Percentiles rank a stretch among this genome's conserved stretches.
These are phyloP conservation scores for Mycosarcoma mackinlayi DNA, from an alignment of 1,284 basidiomycete species.

Conservation along the genomic window DNA sequence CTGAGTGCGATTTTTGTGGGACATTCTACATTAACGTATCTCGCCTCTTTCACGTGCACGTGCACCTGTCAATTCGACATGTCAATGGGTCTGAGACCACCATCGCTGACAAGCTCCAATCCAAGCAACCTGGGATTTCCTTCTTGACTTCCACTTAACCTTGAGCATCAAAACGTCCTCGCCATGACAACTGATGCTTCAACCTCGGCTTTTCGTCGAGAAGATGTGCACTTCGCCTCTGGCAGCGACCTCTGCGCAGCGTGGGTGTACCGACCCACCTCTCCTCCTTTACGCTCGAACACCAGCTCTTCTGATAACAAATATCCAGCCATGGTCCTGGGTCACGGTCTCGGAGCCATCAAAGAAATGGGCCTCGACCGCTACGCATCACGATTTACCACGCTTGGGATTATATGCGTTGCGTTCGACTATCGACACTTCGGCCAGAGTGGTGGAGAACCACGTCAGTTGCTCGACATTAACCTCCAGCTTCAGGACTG, in stretches of 20 bases:
- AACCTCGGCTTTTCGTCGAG: slow-evolving; percentile 20
- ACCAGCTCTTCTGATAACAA: not conserved
- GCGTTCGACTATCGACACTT: slow-evolving; percentile 59
- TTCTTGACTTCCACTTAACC: no score
- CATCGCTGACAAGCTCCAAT: no score
- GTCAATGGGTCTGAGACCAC: no score
- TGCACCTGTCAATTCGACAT: no score
- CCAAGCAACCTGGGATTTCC: no score
- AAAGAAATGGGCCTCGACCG: slow-evolving; percentile 56
- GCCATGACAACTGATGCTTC: slow-evolving; percentile 26
- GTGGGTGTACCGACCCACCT: slow-evolving; percentile 46
- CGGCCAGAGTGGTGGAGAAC: slow-evolving; percentile 41
- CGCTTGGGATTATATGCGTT: slow-evolving; percentile 48
- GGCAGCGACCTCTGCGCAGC: slow-evolving; percentile 32
- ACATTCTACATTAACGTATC: no score
- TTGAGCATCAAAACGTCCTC: no score
- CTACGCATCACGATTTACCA: slow-evolving; percentile 34
- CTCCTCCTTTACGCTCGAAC: not conserved
- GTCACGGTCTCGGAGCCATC: slow-evolving; percentile 51
- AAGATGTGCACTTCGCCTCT: slow-evolving; percentile 43
- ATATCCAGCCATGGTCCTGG: slow-evolving; percentile 49
- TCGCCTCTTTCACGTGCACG: no score
- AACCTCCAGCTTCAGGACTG: slow-evolving; percentile 53
- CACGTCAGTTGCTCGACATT: slow-evolving; percentile 54
- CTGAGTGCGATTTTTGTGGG: no score